A percentile compares a stretch with the other conserved stretches of the same genome.
phyloP scores from a whole-genome alignment of 225 moss, liverwort and hornwort genomes.

The Ulota crispa region DNA sequence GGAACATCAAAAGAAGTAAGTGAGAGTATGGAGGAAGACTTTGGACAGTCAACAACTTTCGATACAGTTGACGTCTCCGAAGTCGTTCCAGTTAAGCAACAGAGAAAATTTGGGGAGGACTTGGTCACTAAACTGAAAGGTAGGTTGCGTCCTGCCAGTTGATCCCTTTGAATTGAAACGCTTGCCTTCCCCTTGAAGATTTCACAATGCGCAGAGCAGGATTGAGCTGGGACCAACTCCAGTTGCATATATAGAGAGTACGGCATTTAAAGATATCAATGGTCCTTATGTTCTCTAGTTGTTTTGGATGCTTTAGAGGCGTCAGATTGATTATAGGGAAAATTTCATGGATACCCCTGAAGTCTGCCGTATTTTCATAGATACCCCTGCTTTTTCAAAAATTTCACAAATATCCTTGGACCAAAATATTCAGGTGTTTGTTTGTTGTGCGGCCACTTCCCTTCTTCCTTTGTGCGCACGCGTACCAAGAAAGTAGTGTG shows the following conservation, averaged over 20 bases:
- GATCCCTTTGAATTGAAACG: background rate
- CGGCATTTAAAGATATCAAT: background rate
- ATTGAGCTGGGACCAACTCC: background rate
- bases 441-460: too few species aligned
- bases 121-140: constrained; percentile 44
- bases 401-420: too few species aligned
- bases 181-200: background rate
- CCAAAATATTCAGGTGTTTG: too few species aligned
- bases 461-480: too few species aligned
- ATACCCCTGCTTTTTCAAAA: too few species aligned
- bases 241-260: background rate
- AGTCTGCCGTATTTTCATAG: too few species aligned
- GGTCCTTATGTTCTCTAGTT: background rate
- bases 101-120: constrained; percentile 30
- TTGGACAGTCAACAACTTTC: constrained; percentile 15
- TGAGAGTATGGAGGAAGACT: constrained; percentile 22
- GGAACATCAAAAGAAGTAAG: constrained; percentile 6
- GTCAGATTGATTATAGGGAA: background rate
- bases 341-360: too few species aligned
- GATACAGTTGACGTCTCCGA: constrained; percentile 5
- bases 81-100: constrained; percentile 23
- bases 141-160: constrained; percentile 20
- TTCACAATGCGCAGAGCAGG: background rate
- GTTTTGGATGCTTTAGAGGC: background rate
- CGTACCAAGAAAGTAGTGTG: too few species aligned